Evolutionary conservation across 2,329 filamentous ascomycete genomes (phyloP), one percentile per base, ranked within the genome.

Genomic region (Cladophialophora psammophila): DNA sequence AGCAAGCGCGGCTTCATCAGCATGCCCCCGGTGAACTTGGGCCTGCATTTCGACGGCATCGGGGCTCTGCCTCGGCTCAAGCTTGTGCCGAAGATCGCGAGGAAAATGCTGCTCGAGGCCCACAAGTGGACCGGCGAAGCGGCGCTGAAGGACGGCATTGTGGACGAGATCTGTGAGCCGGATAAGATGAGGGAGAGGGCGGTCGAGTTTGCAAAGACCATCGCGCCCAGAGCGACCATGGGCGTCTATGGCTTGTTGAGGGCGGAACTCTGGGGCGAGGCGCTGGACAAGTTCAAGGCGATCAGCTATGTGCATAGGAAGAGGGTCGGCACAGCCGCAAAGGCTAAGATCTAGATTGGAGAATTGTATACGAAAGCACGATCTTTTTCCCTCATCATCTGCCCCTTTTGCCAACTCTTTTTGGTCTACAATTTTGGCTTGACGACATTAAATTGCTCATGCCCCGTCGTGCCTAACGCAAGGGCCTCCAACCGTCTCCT

Each of bases 31-130:
- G 83, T 87, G 0, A 80, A 86, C 63, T 79, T 87, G 1, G 85
- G 85, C 5, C 75, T 87, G 34, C 83, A 86, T 69, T 87, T 87
- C 66, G 82, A 83, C 13, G 85, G 85, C 9, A 86, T 87, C 56
- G 85, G 84, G 3, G 76, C 80, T 2, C 77, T 87, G 6, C 83
- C 83, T 1, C 79, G 84, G 1, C 76, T 86, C 7, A 87, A 87
- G 71, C 78, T 87, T 2, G 78, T 75, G 0, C 83, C 84, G 9
- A 78, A 81, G 54, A 75, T 86, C n/a, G 84, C 84, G 13, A 76
- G 84, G 4, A 85, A 85, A 72, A 86, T 87, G 84, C 74, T 87
- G 35, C 77, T 86, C 3, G 84, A 87, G 72, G 85, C 84, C 18
- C 82, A 87, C 64, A 78, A 75, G 45, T 87, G 83, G 84, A 87